Conservation (phyloP, 805 yeast species). For the Starmerella davenportii region DNA sequence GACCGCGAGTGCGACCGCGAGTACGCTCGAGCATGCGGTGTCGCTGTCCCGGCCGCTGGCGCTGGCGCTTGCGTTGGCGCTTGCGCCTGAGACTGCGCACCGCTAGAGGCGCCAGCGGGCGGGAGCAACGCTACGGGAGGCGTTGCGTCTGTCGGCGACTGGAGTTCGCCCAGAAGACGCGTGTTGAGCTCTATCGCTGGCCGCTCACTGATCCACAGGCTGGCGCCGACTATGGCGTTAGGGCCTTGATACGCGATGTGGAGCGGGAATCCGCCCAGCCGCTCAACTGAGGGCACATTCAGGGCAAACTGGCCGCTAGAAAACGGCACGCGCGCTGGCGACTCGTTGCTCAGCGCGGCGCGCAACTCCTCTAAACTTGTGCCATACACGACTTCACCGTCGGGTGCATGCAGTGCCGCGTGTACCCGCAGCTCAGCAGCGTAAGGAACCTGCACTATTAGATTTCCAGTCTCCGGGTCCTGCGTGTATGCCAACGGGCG, state of each 20-base stretch:
- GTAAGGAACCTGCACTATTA: conserved; percentile 15
- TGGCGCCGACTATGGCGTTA: background rate
- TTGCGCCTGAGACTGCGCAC: too few relatives aligned
- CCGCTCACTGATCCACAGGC: conserved; percentile 24
- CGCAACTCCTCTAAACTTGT: background rate
- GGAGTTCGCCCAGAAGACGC: conserved; percentile 19
- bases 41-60: background rate
- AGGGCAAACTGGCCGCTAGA: background rate
- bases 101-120: background rate
- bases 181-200: conserved; percentile 22
- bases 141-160: background rate
- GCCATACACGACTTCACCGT: background rate
- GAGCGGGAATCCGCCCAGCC: background rate
- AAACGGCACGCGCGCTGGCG: background rate
- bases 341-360: background rate
- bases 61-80: too few relatives aligned
- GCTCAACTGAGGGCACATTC: background rate
- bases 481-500: conserved; percentile 12
- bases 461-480: conserved; percentile 13
- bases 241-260: background rate
- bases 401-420: background rate
- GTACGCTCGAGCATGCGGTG: too few relatives aligned
- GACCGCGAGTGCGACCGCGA: too few relatives aligned
- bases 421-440: conserved; percentile 9
- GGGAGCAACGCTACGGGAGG: background rate